A percentile compares a stretch with the other conserved stretches of the same genome.
Conservation (phyloP, 176 grass and related monocot species). For the maize (Zea mays) region Zm-B73-REFERENCE-NAM-5.0 NC_050104.1:122217501-122218000, state of each 20-base stretch:
- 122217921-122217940: not conserved
- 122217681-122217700: no score
- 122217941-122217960: not conserved
- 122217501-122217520: no score
- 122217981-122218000: no score
- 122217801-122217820: no score
- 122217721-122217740: not conserved
- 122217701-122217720: not conserved
- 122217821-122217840: not conserved
- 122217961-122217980: no score
- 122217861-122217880: no score
- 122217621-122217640: not conserved
- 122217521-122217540: no score
- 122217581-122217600: slow-evolving; percentile 28
- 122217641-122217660: not conserved
- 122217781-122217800: slow-evolving; percentile 24
- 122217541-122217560: not conserved
- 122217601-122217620: not conserved
- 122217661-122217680: not conserved
- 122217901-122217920: not conserved
- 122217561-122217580: not conserved
- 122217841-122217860: not conserved
- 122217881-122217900: not conserved
- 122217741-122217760: not conserved
- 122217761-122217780: slow-evolving; percentile 26